Base-by-base conservation (phyloP, 169 alveolate species). In the Ichthyophthirius multifiliis region DNA sequence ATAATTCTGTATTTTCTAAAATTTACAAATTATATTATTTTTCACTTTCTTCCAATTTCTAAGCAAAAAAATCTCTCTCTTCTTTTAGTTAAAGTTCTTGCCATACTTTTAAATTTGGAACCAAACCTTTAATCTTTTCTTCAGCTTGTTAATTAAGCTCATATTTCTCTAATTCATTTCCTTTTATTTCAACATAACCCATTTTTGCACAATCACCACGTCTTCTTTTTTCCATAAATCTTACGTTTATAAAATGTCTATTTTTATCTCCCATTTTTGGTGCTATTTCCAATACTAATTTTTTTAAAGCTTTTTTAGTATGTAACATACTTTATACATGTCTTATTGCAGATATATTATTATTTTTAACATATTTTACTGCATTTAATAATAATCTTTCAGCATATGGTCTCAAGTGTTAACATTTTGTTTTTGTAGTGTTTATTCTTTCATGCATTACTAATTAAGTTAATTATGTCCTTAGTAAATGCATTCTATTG, bases 401-500 rank as follows among this genome's bases (percentile, higher is more conserved):
- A 23, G 86, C 86, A 4, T 63, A 55, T 1, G 85, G 85, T 48
- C 82, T 84, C 35, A 84, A 37, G 16, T 71, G 77, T 43, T 77
- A 76, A 31, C 83, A 78, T 41, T 76, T 83, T 5, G 65, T 73
- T 35, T 30, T 35, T 20, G 84, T 76, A n/a, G 89, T 75, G 7
- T 47, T 71, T 16, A 84, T 84, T 76, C 86, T 78, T 27, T 84
- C 85, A 31, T 84, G 85, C 65, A 27, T 67, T 6, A 76, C 77
- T 5, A 84, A 71, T 18, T 65, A 18, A 48, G 84, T 77, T n/a
- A 63, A 32, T 5, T 75, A 44, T 15, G 82, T 84, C 43, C 89
- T 73, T 45, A 37, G n/a, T 44, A 67, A 67, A 67, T 67, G 77
- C 39, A 35, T 37, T 67, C 77, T 67, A 18, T 67, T 27, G 20